A percentile compares a stretch with the other conserved stretches of the same genome.
These are phyloP conservation scores for Oropetium thomaeum DNA, from an alignment of 176 grass and related monocot genomes.

Conservation along the genomic window DNA sequence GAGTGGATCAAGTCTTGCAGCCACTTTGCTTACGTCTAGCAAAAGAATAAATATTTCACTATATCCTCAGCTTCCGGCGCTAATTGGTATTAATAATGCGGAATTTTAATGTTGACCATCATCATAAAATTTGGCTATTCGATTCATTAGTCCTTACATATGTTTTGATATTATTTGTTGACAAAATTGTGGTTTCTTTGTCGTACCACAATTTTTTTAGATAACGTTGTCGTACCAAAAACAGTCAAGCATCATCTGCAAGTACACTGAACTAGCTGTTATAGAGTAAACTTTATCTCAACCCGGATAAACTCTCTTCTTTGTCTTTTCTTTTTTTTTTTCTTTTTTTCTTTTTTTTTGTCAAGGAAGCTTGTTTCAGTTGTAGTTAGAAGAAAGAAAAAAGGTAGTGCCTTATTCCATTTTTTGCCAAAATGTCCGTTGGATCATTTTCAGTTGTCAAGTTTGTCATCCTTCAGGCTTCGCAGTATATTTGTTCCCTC, in stretches of 20 bases:
- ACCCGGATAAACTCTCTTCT: conserved; percentile 13
- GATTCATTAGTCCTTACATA: background rate
- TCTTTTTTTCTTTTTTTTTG: too few species aligned
- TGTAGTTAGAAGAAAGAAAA: too few species aligned
- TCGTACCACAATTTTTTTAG: background rate
- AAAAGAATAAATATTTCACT: background rate
- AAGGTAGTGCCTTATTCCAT: too few species aligned
- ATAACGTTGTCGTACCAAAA: background rate
- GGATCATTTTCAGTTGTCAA: conserved; percentile 27
- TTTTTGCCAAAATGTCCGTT: background rate
- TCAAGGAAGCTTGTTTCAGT: too few species aligned
- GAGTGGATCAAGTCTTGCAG: background rate
- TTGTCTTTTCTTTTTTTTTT: too few species aligned
- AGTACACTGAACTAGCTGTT: background rate
- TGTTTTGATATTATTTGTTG: background rate
- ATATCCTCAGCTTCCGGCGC: background rate
- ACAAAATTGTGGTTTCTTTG: background rate
- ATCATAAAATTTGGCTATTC: background rate
- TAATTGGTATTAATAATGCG: background rate
- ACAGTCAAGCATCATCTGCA: background rate
- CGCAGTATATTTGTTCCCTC: background rate
- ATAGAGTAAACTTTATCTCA: background rate
- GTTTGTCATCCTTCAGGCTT: conserved; percentile 13
- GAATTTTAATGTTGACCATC: background rate
- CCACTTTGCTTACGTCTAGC: background rate